Evolutionary conservation across 345 rosid genomes (phyloP), one percentile per base, ranked within the genome.

Genomic region (Lenwebbia sp.): DNA sequence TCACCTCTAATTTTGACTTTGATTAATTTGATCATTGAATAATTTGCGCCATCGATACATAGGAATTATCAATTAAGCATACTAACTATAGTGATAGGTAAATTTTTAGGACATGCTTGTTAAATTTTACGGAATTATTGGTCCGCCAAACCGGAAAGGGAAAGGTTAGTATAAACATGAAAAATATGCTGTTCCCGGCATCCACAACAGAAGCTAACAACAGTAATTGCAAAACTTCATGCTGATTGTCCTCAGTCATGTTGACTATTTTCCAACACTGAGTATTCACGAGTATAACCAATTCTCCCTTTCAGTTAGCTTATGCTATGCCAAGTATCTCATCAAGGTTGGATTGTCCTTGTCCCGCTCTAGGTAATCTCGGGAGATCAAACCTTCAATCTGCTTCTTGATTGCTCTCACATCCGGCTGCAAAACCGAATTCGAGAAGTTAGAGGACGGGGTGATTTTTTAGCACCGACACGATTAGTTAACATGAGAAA

Each of bases 361-460:
- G 86, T 92, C 92, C 83, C 92, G 87, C n/a, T 91, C 92, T 3
- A 92, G 87, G 83, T 85, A 89, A 26, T 92, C 92, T 52, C 89
- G 84, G 10, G 55, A 83, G 54, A 92, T 90, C 87, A 92, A 70
- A 83, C 89, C 91, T 74, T 92, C 94, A 33, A 89, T 91, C 83
- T 90, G 86, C 76, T 84, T 91, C 85, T 89, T 90, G 60, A 92
- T 91, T 14, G 89, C 86, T 86, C 82, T 92, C 83, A 92, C 83
- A 54, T 92, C 92, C 52, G 94, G 94, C 92, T 91, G 92, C n/a
- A 82, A 82, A 86, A 44, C 53, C 78, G 44, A 14, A 7, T 82
- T 19, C 70, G 22, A 85, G 40, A 26, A 54, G 54, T 52, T 52
- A 81, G 83, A 83, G 54, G 54, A 82, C 11, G 4, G 23, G 54